Evolutionary conservation across 257 asterid genomes (phyloP).

Genomic region (Linderniella brevidens): DNA sequence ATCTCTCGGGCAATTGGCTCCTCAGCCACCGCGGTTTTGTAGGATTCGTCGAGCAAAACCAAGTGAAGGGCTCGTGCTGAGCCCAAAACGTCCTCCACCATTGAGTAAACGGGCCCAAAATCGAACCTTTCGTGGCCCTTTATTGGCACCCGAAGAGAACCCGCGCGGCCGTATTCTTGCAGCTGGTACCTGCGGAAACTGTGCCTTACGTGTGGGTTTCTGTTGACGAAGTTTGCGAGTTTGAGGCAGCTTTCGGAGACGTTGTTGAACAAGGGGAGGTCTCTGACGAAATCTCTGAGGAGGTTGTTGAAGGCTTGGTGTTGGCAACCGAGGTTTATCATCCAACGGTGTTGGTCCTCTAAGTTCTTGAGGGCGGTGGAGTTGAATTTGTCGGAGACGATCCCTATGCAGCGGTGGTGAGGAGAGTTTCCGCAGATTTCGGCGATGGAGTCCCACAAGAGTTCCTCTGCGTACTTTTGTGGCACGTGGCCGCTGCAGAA

Average conservation of each 20-base stretch:
- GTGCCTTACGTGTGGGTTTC: constrained; percentile 34
- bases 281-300: constrained; percentile 40
- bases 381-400: constrained; percentile 48
- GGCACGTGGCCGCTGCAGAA: constrained; percentile 30
- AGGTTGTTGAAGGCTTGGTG: constrained; percentile 37
- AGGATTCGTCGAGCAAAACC: constrained; percentile 37
- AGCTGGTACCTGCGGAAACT: constrained; percentile 27
- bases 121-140: constrained; percentile 20
- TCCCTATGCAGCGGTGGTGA: constrained; percentile 45
- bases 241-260: constrained; percentile 42
- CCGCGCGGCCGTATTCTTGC: constrained; percentile 28
- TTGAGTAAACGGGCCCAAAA: constrained; percentile 19
- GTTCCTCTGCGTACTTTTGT: constrained; percentile 41
- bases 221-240: constrained; percentile 34
- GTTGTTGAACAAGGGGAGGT: constrained; percentile 39
- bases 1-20: constrained; percentile 33
- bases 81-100: constrained; percentile 45
- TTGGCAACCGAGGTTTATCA: constrained; percentile 53
- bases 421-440: constrained; percentile 28
- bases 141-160: constrained; percentile 35
- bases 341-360: constrained; percentile 43
- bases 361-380: constrained; percentile 42
- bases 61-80: constrained; percentile 35
- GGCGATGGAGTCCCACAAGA: constrained; percentile 32
- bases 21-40: constrained; percentile 26